These are phyloP conservation scores for Botrytis deweyae DNA, from an alignment of 2,329 filamentous ascomycete genomes.

Conservation along the genomic window DNA sequence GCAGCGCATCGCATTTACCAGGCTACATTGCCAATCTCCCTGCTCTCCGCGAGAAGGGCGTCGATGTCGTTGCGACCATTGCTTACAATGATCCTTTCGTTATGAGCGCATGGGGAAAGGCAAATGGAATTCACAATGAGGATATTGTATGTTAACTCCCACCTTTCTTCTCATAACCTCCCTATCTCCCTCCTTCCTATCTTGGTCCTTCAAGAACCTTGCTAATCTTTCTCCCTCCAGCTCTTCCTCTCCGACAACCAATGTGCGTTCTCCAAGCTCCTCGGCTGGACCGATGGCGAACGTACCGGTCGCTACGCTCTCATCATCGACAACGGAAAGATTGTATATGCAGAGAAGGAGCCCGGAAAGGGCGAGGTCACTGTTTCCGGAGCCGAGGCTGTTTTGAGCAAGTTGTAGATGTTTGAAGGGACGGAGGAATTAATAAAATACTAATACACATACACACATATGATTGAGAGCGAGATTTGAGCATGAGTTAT, in stretches of 20 bases:
- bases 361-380: conserved; percentile 35
- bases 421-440: not conserved
- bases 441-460: conserved; percentile 1
- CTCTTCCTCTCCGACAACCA: conserved; percentile 66
- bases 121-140: conserved; percentile 63
- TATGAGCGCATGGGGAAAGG: conserved; percentile 72
- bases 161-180: not conserved
- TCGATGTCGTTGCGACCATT: conserved; percentile 66
- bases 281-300: conserved; percentile 62
- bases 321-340: conserved; percentile 66
- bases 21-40: conserved; percentile 64
- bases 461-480: not conserved
- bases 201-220: not conserved
- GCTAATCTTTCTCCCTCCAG: conserved; percentile 38
- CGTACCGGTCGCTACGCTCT: conserved; percentile 66
- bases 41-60: conserved; percentile 62
- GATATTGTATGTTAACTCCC: conserved; percentile 52
- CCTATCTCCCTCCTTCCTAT: not conserved
- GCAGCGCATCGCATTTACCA: conserved; percentile 66
- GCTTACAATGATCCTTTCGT: conserved; percentile 69
- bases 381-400: conserved; percentile 38
- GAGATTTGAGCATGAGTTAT: not conserved
- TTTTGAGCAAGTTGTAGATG: conserved; percentile 36
- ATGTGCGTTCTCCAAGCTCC: conserved; percentile 61
- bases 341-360: conserved; percentile 67